Base-by-base conservation (phyloP, 306 rosid species). In the Castanea crenata region DNA sequence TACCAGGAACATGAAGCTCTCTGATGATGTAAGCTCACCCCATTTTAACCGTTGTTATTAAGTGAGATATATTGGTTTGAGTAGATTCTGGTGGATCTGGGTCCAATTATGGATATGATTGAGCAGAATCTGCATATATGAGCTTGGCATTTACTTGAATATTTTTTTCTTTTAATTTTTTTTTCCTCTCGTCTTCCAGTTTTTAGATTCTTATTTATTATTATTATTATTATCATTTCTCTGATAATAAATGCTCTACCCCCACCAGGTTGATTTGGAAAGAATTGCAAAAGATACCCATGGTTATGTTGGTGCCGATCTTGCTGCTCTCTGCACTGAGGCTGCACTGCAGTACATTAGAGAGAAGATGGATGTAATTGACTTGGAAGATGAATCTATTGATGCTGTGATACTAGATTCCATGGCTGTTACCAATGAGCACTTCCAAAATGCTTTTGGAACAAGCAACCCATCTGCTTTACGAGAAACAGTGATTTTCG, bases 261-360 rank as follows among this genome's bases (percentile, higher is more conserved):
- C 5, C 44, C 21, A 59, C 5, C 73, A 88, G 94, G 94, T 90
- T 84, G 92, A 90, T 85, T 73, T 88, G 31, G 87, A 83, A 74
- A 84, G 84, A 78, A 90, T 90, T 77, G 41, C 89, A 67, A 86
- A 86, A 74, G 89, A 88, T 58, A 88, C 92, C 1, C 94, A 90
- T 81, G 90, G 94, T 1, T 90, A 90, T 86, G 92, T 90, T 79
- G 94, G 94, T 72, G 90, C 90, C 18, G 92, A 90, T 71, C 90
- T 90, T 77, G 94, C 92, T 61, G 94, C 94, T 73, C 92, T 90
- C 67, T 90, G 94, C 72, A 90, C 90, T 38, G 91, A 90, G 86
- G 94, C 94, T 69, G 90, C 94, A 34, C 69, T 90, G 73, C 94
- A 90, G 71, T 90, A 91, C 85, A 90, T 90, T 70, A 84, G 94